phyloP scores from a whole-genome alignment of 2,329 filamentous ascomycete genomes.

The Erysiphe pulchra region DNA sequence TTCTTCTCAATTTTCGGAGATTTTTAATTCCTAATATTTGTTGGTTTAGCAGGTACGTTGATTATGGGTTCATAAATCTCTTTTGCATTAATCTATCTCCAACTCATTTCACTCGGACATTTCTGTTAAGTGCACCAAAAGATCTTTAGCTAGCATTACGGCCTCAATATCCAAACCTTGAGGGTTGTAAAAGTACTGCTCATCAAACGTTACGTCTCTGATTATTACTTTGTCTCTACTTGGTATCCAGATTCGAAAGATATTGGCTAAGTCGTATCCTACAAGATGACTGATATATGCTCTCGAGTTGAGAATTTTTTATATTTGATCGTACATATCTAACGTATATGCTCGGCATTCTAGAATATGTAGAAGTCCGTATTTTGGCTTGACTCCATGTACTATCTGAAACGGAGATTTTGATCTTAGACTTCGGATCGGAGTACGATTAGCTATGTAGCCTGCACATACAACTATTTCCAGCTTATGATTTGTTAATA shows the following conservation, averaged over 20 bases:
- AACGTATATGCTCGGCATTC: not conserved
- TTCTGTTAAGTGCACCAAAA: too few species aligned
- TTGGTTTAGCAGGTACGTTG: too few species aligned
- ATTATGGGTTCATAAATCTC: too few species aligned
- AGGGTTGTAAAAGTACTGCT: too few species aligned
- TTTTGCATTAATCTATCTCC: too few species aligned
- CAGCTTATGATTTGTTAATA: too few species aligned
- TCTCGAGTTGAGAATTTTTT: not conserved
- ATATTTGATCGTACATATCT: not conserved
- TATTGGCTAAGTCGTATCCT: not conserved
- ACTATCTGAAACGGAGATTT: not conserved
- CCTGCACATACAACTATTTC: too few species aligned
- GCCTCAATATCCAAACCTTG: too few species aligned
- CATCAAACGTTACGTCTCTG: not conserved
- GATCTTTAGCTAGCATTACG: too few species aligned
- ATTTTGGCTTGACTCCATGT: not conserved
- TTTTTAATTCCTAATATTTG: too few species aligned
- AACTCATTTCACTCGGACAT: too few species aligned
- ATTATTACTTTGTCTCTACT: not conserved
- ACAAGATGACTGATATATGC: not conserved
- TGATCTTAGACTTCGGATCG: not conserved
- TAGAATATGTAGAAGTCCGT: not conserved
- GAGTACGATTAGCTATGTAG: conserved; percentile 1
- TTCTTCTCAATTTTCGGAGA: too few species aligned
- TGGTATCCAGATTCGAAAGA: not conserved